A percentile compares a stretch with the other conserved stretches of the same genome.
phyloP scores from a whole-genome alignment of 179 eudicot species.

The Beta lomatogona region DNA sequence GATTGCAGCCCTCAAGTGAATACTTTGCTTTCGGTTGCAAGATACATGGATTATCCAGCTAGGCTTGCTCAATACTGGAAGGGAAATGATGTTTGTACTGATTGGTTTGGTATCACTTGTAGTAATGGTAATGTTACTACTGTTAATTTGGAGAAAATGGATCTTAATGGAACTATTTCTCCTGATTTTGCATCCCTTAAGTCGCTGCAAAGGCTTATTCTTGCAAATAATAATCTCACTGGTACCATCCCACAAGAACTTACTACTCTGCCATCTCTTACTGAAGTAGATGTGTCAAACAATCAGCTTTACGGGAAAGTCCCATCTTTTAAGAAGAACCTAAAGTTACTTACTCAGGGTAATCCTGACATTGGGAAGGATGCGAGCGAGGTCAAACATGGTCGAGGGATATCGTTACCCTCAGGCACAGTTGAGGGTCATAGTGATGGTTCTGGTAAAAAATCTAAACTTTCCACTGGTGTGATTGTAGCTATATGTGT shows the following conservation, averaged over 20 bases:
- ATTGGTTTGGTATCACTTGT: constrained; percentile 78
- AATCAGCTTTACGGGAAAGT: constrained; percentile 62
- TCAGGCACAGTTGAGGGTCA: constrained; percentile 28
- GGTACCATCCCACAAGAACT: constrained; percentile 73
- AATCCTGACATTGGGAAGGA: constrained; percentile 68
- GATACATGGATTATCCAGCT: constrained; percentile 58
- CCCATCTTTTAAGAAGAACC: constrained; percentile 53
- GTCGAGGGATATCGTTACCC: constrained; percentile 21
- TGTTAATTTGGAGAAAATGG: constrained; percentile 66
- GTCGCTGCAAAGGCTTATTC: constrained; percentile 60
- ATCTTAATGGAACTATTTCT: constrained; percentile 62
- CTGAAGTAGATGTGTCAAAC: constrained; percentile 54
- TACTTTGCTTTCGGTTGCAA: constrained; percentile 49
- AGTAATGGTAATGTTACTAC: constrained; percentile 57
- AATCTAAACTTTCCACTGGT: constrained; percentile 44
- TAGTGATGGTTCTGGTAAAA: constrained; percentile 35
- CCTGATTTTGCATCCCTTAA: constrained; percentile 54
- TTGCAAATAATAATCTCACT: constrained; percentile 64
- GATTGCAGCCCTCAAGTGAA: constrained; percentile 61
- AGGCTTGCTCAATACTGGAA: constrained; percentile 72
- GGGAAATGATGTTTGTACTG: constrained; percentile 62
- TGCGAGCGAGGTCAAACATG: constrained; percentile 29
- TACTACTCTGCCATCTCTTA: constrained; percentile 50
- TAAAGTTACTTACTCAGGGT: constrained; percentile 44
- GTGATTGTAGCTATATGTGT: constrained; percentile 41